Evolutionary conservation across 169 alveolate species (phyloP).

Genomic region (Plasmodium reichenowi): DNA sequence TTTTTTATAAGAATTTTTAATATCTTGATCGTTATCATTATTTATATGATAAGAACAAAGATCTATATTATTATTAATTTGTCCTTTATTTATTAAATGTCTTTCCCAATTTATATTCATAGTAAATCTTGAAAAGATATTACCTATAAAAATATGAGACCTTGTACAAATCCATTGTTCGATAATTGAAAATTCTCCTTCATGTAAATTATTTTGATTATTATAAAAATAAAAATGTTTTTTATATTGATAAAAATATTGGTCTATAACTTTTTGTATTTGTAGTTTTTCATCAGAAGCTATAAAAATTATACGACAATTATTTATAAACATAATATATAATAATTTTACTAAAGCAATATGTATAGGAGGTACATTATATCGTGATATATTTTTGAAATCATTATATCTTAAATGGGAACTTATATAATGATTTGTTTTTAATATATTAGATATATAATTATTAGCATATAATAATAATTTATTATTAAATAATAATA

Average conservation of each 20-base stretch:
- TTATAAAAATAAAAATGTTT: slow-evolving; percentile 57
- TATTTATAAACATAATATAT: slow-evolving; percentile 51
- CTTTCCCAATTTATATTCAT: slow-evolving; percentile 73
- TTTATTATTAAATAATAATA: slow-evolving; percentile 43
- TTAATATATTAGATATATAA: slow-evolving; percentile 23
- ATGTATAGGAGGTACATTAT: slow-evolving; percentile 39
- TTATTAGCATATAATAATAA: slow-evolving; percentile 40
- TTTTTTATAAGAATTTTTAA: slow-evolving; percentile 15
- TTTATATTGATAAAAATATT: slow-evolving; percentile 30
- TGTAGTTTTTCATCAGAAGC: slow-evolving; percentile 54
- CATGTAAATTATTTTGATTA: slow-evolving; percentile 43
- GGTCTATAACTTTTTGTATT: slow-evolving; percentile 22
- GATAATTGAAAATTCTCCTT: slow-evolving; percentile 61
- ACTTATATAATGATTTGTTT: slow-evolving; percentile 44
- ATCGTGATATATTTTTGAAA: slow-evolving; percentile 29
- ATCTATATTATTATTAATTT: slow-evolving; percentile 25
- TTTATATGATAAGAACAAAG: slow-evolving; percentile 55
- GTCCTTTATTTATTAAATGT: slow-evolving; percentile 31
- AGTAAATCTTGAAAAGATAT: slow-evolving; percentile 54
- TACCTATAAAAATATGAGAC: slow-evolving; percentile 35
- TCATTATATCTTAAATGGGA: slow-evolving; percentile 62
- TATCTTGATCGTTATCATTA: background rate
- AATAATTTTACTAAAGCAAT: slow-evolving; percentile 34
- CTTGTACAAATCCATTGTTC: slow-evolving; percentile 65
- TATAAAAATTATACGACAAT: slow-evolving; percentile 25